Evolutionary conservation across 2,329 filamentous ascomycete species (phyloP).

Genomic region (Calonectria pauciramosa): DNA sequence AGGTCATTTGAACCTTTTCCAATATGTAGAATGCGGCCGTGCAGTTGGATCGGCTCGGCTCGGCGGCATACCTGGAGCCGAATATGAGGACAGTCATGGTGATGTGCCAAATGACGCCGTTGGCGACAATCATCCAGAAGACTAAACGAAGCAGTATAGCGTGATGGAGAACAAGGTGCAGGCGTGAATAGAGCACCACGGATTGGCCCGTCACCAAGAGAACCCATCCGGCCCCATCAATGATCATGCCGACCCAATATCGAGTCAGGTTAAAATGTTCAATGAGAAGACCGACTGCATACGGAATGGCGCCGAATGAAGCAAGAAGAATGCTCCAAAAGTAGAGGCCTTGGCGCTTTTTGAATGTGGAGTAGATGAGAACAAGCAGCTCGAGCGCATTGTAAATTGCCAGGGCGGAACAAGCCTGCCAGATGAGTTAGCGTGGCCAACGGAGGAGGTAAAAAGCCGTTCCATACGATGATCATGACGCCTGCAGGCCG

Average conservation of each 20-base stretch:
- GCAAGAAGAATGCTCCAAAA: neutral
- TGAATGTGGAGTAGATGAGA: neutral
- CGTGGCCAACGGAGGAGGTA: neutral
- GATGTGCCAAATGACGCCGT: conserved; percentile 65
- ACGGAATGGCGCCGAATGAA: neutral
- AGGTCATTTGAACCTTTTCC: conserved; percentile 1
- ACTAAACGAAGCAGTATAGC: conserved; percentile 60
- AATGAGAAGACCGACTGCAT: neutral
- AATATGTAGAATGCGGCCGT: conserved; percentile 28
- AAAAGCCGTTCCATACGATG: neutral
- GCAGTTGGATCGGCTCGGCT: conserved; percentile 39
- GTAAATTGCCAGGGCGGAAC: neutral
- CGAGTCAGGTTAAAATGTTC: conserved; percentile 20
- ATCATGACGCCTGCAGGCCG: neutral
- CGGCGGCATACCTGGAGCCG: conserved; percentile 58
- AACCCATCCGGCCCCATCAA: conserved; percentile 43
- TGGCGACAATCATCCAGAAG: conserved; percentile 68
- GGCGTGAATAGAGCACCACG: conserved; percentile 71
- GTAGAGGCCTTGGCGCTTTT: neutral
- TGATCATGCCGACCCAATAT: conserved; percentile 26
- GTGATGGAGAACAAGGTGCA: conserved; percentile 71
- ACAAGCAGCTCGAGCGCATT: conserved; percentile 1
- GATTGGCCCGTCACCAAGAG: conserved; percentile 72
- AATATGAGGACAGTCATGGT: conserved; percentile 68
- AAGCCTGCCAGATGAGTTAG: neutral